Evolutionary conservation across 1,284 basidiomycete species (phyloP), one percentile per base, ranked within the genome.

Genomic region (Ceratobasidium sp.): DNA sequence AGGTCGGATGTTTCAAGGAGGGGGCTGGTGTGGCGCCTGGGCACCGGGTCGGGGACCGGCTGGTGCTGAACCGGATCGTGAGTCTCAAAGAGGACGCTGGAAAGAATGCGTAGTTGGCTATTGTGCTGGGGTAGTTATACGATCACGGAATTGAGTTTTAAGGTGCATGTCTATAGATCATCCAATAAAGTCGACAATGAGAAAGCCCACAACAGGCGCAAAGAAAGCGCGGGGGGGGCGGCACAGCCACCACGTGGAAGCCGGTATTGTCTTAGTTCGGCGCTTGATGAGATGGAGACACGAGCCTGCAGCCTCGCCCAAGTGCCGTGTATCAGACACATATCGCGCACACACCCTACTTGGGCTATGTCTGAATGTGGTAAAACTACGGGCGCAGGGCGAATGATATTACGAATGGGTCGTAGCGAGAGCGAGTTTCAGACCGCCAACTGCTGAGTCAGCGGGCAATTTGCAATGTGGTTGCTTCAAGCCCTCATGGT

Each of bases 21-120:
- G 81, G 81, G 0, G 85, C 84, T 9, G 83, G 83, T 2, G 81
- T 79, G n/a, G 79, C 80, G 43, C 83, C 85, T 16, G 85, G 83
- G 19, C 83, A 84, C 68, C 84, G 84, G 69, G 87, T 89, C 58
- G 92, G 91, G 11, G 95, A 97, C 81, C 87, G 86, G 80, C 81
- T 99, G 62, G 88, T 98, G 27, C 85, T 99, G 58, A 99, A 99
- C 83, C 88, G 94, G 74, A 96, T 98, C 78, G 96, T 98, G 31
- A 93, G 91, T 76, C 83, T 99, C 83, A 99, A 99, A 84, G 96
- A 98, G 84, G 97, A 98, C 81, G 88, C 90, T 5, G 93, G 93
- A n/a, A 98, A 98, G 82, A 77, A 77, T 37, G 68, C 76, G 43
- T 76, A 75, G 48, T 29, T 6, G 22, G 41, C 29, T 54, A 74